Evolutionary conservation across 2,329 filamentous ascomycete genomes (phyloP).

Genomic region (Rachicladosporium sp.): DNA sequence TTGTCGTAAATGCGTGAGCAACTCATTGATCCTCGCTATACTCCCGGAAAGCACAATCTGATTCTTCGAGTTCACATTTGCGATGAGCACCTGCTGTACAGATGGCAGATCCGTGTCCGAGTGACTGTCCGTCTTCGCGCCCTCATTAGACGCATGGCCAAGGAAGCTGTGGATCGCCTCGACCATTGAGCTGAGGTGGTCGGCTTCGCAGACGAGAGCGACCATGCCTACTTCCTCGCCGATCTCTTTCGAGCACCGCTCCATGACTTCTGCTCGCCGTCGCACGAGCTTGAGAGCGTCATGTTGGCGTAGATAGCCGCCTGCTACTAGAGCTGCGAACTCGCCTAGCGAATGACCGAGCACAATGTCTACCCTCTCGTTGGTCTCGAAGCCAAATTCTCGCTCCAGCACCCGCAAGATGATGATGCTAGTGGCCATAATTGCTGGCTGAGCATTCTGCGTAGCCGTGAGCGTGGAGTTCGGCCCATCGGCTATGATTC

Average conservation of each 20-base stretch:
- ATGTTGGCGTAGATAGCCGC: slow-evolving; percentile 63
- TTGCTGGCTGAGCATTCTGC: slow-evolving; percentile 82
- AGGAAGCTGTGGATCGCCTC: slow-evolving; percentile 68
- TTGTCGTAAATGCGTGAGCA: slow-evolving; percentile 73
- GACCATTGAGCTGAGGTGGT: slow-evolving; percentile 58
- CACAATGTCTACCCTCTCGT: slow-evolving; percentile 63
- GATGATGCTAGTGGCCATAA: slow-evolving; percentile 87
- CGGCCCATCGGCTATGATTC: slow-evolving; percentile 68
- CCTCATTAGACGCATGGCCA: slow-evolving; percentile 50
- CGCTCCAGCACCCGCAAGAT: slow-evolving; percentile 77
- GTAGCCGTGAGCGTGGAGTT: slow-evolving; percentile 67
- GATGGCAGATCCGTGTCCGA: slow-evolving; percentile 52
- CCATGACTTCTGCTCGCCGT: slow-evolving; percentile 71
- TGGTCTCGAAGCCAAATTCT: slow-evolving; percentile 66
- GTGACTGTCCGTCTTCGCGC: slow-evolving; percentile 51
- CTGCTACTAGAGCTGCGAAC: slow-evolving; percentile 80
- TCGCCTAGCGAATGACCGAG: slow-evolving; percentile 87
- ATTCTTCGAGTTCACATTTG: slow-evolving; percentile 91
- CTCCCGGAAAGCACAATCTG: slow-evolving; percentile 90
- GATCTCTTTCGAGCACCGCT: slow-evolving; percentile 57
- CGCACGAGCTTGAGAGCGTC: slow-evolving; percentile 70
- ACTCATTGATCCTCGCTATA: slow-evolving; percentile 66
- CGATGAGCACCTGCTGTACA: slow-evolving; percentile 78
- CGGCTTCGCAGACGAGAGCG: slow-evolving; percentile 75
- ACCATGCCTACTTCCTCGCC: slow-evolving; percentile 82